phyloP scores from a whole-genome alignment of 805 yeast genomes.

The Blastobotrys americana region DNA sequence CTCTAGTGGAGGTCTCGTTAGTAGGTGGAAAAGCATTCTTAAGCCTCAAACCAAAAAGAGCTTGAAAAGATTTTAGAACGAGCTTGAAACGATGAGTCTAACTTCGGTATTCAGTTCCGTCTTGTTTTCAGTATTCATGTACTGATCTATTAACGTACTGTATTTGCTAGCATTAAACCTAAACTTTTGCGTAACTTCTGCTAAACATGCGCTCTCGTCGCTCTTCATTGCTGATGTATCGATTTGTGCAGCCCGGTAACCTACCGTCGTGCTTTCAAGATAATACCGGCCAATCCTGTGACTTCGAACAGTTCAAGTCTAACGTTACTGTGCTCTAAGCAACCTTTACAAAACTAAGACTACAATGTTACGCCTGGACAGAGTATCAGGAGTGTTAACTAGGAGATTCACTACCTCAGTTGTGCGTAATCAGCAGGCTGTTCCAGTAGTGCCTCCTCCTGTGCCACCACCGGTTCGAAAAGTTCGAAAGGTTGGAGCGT shows the following conservation, averaged over 20 bases:
- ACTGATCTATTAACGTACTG: too few relatives aligned
- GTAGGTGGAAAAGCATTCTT: background rate
- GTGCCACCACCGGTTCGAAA: slow-evolving; percentile 8
- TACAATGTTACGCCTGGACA: background rate
- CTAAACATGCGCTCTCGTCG: too few relatives aligned
- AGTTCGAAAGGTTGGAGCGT: slow-evolving; percentile 32
- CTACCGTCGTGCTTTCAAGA: background rate
- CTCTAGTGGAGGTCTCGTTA: background rate
- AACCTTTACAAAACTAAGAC: background rate
- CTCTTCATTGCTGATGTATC: too few relatives aligned
- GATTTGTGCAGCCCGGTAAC: too few relatives aligned
- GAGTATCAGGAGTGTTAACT: background rate
- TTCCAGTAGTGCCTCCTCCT: slow-evolving; percentile 6
- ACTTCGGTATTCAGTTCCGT: too few relatives aligned
- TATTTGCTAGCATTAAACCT: too few relatives aligned
- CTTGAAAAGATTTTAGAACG: too few relatives aligned
- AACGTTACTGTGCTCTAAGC: background rate
- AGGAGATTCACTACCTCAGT: background rate
- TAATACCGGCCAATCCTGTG: background rate
- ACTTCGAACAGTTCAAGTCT: background rate
- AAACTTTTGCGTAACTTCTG: too few relatives aligned
- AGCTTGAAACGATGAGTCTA: too few relatives aligned
- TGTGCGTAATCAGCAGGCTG: background rate
- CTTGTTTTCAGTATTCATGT: too few relatives aligned
- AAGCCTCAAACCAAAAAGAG: too few relatives aligned